phyloP scores from a whole-genome alignment of 495 filamentous ascomycete species.

The Durotheca rogersii region DNA sequence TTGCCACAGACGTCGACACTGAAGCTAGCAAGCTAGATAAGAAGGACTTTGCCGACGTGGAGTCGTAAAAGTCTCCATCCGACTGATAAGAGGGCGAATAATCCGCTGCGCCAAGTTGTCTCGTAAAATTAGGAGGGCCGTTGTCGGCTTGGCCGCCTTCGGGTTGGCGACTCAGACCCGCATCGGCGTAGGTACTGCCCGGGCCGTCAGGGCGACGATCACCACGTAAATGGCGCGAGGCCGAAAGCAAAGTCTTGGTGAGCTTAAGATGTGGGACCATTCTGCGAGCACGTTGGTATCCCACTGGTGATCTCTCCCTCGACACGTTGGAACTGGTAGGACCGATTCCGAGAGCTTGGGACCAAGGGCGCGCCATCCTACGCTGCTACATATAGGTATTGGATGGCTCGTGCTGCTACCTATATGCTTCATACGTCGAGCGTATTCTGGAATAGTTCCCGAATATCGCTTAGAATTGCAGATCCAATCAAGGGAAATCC shows the following conservation, averaged over 20 bases:
- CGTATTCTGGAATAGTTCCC: background rate
- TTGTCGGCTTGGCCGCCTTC: no score
- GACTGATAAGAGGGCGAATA: background rate
- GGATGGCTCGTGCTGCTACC: background rate
- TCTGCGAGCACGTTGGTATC: background rate
- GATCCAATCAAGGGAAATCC: no score
- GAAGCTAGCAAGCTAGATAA: slow-evolving; percentile 57
- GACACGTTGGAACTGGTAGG: background rate
- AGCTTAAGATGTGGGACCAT: background rate
- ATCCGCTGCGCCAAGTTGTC: background rate
- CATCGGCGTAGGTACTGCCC: no score
- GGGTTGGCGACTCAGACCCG: no score
- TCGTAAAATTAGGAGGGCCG: no score
- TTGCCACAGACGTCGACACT: slow-evolving; percentile 50
- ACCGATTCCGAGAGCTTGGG: slow-evolving; percentile 8
- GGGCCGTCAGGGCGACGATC: no score
- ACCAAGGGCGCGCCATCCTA: background rate
- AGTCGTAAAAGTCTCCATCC: slow-evolving; percentile 7
- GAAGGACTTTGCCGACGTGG: slow-evolving; percentile 61
- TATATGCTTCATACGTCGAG: background rate
- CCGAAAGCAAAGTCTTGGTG: background rate
- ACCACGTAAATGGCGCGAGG: no score
- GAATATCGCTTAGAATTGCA: no score
- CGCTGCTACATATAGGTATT: no score
- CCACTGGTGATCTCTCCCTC: background rate